Evolutionary conservation across 495 filamentous ascomycete species (phyloP), one percentile per base, ranked within the genome.

Genomic region (Rostrohypoxylon terebratum): DNA sequence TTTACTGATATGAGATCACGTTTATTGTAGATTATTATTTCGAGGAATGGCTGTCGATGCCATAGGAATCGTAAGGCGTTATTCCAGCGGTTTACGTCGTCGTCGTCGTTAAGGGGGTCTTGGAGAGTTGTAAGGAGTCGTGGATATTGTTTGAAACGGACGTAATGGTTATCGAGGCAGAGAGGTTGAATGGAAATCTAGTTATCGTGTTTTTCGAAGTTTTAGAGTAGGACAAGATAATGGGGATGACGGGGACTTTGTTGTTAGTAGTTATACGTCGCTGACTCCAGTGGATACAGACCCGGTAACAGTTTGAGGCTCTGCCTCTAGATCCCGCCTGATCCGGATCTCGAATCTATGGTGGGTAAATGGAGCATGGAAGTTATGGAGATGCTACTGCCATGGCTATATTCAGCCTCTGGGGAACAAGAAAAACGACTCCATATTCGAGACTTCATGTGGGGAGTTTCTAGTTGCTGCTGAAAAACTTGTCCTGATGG

Each of bases 301-400:
- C 57, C 47, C 58, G 53, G 66, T 28, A 67, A 20, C 42, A 38
- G 67, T 34, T 63, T 66, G 66, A 44, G 48, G 40, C 31, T 61
- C 62, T 74, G 62, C 44, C 48, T 60, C 67, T 63, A 70, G 66
- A 74, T 74, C 71, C 71, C 62, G 59, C 71, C 70, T 74, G 66
- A 66, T 59, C 61, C 61, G 63, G 58, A 67, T 63, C 58, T 55
- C 71, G 70, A 70, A 63, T 53, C 59, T 63, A 34, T 44, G 54
- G 71, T 38, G 47, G 62, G 66, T 69, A 61, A 55, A 55, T 55
- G 66, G 71, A 66, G 44, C 34, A 33, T 57, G 42, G 33, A 58
- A 63, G 66, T 67, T 54, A 55, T 68, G 48, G 66, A 53, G 48
- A 53, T 53, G 23, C 13, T 62, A 57, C 58, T 28, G 44, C 5